Evolutionary conservation across 306 rosid species (phyloP), one percentile per base, ranked within the genome.

Genomic region (Trifolium pratense): DNA sequence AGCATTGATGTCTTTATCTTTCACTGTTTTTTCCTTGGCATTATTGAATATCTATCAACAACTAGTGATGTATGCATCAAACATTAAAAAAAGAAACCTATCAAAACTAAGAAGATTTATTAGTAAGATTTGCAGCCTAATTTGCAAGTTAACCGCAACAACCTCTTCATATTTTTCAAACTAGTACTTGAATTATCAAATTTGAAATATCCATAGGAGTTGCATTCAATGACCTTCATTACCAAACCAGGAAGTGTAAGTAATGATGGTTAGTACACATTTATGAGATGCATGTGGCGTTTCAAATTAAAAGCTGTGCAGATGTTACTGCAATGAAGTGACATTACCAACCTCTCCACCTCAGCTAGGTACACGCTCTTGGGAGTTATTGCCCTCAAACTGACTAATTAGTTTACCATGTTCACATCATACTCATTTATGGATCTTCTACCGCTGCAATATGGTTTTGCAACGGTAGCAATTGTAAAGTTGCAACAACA

Each of bases 221-320:
- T 43, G 45, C 72, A 53, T 82, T 82, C 20, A 85, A 75, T 81
- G 79, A 51, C 18, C 39, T 69, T 64, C 4, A 60, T 83, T 25
- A 63, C 70, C 66, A 77, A 48, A 40, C 69, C 75, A 73, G 71
- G 36, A 26, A 58, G 78, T 67, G 80, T 63, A 64, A 26, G 80
- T 63, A 64, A 26, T 11, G 58, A 75, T 42, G 77, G 80, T 80
- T 62, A 70, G 81, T 61, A 53, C 31, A 63, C 82, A 58, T 87
- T 92, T 75, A 89, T 87, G 88, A 87, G 80, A 16, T 79, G 75
- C 97, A 90, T 87, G 97, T 90, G 97, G 68, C 73, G 43, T 48
- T 71, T 68, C 78, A 81, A 80, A 75, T 71, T 82, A 45, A 80
- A 76, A 71, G 83, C 80, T 85, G 81, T 75, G 49, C 73, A 65